Evolutionary conservation across 2,329 filamentous ascomycete genomes (phyloP).

Genomic region (Trichoderma harzianum): DNA sequence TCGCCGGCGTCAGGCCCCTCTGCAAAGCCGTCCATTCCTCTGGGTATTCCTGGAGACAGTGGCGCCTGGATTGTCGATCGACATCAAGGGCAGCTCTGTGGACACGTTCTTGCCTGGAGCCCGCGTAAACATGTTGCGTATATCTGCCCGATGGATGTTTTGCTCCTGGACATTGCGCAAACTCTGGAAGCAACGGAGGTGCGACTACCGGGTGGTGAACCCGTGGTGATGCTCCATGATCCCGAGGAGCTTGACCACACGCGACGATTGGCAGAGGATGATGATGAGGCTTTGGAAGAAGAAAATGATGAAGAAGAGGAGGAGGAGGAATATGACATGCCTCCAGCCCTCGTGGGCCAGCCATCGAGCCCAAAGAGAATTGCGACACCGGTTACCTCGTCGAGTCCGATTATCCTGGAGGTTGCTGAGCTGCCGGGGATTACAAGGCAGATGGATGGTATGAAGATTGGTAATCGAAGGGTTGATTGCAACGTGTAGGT

Average conservation of each 20-base stretch:
- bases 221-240: conserved; percentile 34
- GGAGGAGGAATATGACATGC: conserved; percentile 18
- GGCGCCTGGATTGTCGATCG: conserved; percentile 91
- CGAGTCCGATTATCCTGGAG: conserved; percentile 29
- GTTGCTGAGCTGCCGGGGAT: conserved; percentile 28
- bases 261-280: conserved; percentile 12
- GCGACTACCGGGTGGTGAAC: conserved; percentile 62
- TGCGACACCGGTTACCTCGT: conserved; percentile 24
- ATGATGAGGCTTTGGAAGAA: conserved; percentile 21
- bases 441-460: conserved; percentile 31
- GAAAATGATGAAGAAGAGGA: conserved; percentile 23
- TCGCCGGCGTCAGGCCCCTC: conserved; percentile 15
- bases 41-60: conserved; percentile 80
- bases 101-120: conserved; percentile 88
- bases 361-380: conserved; percentile 14
- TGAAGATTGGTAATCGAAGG: conserved; percentile 29
- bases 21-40: conserved; percentile 31
- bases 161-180: conserved; percentile 79
- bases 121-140: conserved; percentile 78
- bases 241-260: neutral
- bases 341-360: neutral
- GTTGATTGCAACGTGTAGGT: conserved; percentile 10
- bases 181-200: conserved; percentile 69
- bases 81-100: conserved; percentile 73
- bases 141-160: conserved; percentile 90